phyloP scores from a whole-genome alignment of 2,329 filamentous ascomycete genomes.

The Tolypocladium ophioglossoides region DNA sequence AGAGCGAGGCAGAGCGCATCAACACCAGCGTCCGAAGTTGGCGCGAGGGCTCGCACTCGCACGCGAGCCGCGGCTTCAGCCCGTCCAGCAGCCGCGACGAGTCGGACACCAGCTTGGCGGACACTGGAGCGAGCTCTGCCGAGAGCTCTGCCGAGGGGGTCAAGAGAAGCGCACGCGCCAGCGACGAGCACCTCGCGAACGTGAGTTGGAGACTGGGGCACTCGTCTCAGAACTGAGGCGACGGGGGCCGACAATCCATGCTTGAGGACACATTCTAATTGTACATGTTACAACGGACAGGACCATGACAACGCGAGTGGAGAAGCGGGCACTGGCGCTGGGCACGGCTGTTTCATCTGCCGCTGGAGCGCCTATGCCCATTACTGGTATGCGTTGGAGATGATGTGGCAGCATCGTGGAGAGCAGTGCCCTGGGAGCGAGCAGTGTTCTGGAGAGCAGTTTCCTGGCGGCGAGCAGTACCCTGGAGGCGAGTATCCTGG shows the following conservation, averaged over 20 bases:
- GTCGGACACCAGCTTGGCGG: slow-evolving; percentile 1
- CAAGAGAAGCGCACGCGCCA: background rate
- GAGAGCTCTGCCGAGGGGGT: background rate
- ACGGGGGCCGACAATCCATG: background rate
- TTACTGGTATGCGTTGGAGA: background rate
- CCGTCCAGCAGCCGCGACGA: slow-evolving; percentile 6
- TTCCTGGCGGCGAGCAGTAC: background rate
- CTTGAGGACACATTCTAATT: background rate
- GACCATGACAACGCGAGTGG: background rate
- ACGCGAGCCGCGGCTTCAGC: slow-evolving; percentile 5
- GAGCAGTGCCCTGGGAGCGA: background rate
- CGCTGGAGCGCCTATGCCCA: background rate
- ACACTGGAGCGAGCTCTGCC: background rate
- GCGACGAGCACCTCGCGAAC: background rate
- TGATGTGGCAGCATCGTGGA: background rate
- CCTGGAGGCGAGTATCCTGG: too few relatives aligned
- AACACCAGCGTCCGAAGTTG: background rate
- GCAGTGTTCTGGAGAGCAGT: background rate
- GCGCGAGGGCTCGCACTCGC: slow-evolving; percentile 2
- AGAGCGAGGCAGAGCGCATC: slow-evolving; percentile 18
- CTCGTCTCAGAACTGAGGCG: background rate
- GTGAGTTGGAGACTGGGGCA: background rate
- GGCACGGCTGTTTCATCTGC: background rate
- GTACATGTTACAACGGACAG: background rate
- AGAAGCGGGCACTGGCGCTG: background rate